A percentile compares a stretch with the other conserved stretches of the same genome.
phyloP scores from a whole-genome alignment of 2,329 filamentous ascomycete species.

The Sphaerostilbella broomeana region DNA sequence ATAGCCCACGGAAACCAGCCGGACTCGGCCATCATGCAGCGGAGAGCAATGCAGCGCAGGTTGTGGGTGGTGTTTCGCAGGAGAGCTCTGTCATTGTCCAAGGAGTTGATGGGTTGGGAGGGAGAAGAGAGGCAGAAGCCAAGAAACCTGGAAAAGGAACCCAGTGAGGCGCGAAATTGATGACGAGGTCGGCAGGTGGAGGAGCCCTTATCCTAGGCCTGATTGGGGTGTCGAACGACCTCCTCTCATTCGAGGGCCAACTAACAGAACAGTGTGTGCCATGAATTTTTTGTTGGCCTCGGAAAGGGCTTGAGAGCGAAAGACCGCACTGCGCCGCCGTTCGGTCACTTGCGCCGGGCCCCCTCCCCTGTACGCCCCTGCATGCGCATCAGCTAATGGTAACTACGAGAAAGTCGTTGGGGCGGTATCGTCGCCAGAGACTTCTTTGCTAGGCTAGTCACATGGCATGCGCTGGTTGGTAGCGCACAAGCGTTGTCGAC shows the following conservation, averaged over 20 bases:
- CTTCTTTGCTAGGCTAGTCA: conserved; percentile 3
- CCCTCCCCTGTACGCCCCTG: conserved; percentile 2
- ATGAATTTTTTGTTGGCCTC: background rate
- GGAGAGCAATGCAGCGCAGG: conserved; percentile 17
- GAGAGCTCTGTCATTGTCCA: background rate
- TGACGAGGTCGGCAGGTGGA: conserved; percentile 8
- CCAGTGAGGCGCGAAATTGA: background rate
- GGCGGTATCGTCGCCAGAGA: conserved; percentile 1
- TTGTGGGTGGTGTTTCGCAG: conserved; percentile 7
- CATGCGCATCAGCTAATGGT: conserved; percentile 7
- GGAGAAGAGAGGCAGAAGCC: background rate
- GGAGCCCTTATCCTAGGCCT: conserved; percentile 9
- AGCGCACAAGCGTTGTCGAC: conserved; percentile 5
- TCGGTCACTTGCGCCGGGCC: background rate
- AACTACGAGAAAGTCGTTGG: conserved; percentile 3
- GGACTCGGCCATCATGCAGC: conserved; percentile 43
- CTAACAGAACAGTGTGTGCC: conserved; percentile 1
- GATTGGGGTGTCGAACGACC: conserved; percentile 5
- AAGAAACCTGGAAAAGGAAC: background rate
- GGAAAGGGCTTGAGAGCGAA: conserved; percentile 5
- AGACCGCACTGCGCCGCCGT: background rate
- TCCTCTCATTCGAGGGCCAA: background rate
- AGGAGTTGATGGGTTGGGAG: background rate
- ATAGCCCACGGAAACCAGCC: conserved; percentile 50
- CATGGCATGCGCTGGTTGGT: conserved; percentile 10